Conservation (phyloP, 2,329 filamentous ascomycete genomes). For the Penicillium hordei region DNA sequence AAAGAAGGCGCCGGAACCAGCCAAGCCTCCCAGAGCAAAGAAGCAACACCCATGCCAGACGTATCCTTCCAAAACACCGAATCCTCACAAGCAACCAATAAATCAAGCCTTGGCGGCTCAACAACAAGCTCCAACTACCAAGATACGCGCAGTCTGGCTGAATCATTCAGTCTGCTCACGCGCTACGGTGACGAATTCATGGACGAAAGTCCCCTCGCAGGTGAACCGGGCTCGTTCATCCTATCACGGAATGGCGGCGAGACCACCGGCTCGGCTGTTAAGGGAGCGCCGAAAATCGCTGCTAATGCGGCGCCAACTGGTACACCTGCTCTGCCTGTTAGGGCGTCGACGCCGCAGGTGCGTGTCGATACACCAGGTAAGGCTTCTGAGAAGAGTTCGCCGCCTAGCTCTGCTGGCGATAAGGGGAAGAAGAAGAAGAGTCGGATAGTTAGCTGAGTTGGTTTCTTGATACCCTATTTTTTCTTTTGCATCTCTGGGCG, state of each 20-base stretch:
- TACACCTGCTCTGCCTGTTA: constrained; percentile 15
- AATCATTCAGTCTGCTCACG: constrained; percentile 53
- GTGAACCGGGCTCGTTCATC: constrained; percentile 63
- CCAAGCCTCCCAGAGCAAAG: constrained; percentile 48
- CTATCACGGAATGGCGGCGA: constrained; percentile 47
- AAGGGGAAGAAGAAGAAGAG: constrained; percentile 40
- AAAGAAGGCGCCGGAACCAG: constrained; percentile 29
- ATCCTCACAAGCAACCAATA: constrained; percentile 22
- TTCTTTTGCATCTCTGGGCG: constrained; percentile 9
- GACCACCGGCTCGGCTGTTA: constrained; percentile 22
- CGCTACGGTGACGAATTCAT: constrained; percentile 61
- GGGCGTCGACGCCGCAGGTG: constrained; percentile 35
- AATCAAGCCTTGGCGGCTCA: constrained; percentile 27
- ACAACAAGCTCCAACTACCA: constrained; percentile 30
- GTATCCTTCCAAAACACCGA: constrained; percentile 21
- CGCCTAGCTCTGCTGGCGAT: constrained; percentile 37
- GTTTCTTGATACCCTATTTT: constrained; percentile 26
- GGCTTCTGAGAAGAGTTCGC: constrained; percentile 33
- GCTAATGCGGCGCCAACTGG: constrained; percentile 1
- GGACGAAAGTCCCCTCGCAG: constrained; percentile 63
- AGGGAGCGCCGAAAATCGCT: constrained; percentile 19
- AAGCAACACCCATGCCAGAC: constrained; percentile 49
- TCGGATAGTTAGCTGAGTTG: constrained; percentile 30
- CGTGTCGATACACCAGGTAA: constrained; percentile 36
- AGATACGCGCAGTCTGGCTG: constrained; percentile 44